Base-by-base conservation (phyloP, 805 yeast species). In the Starmerella etchellsii region DNA sequence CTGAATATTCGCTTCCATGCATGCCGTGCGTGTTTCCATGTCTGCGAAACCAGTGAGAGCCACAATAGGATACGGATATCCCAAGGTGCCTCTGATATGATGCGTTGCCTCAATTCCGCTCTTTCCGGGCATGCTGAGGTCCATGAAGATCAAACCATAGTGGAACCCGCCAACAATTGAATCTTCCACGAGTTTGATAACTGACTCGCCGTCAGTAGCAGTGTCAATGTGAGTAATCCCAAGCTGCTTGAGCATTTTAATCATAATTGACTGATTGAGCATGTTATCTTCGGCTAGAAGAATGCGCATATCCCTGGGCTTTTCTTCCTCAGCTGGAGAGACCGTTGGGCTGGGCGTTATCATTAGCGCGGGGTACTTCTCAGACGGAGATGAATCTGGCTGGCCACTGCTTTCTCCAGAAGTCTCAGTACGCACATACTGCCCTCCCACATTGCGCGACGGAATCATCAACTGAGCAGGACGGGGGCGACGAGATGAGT, bases 31-130 rank as follows among this genome's bases (percentile, higher is more conserved):
- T 52, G 88, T 87, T 37, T 85, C 76, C 49, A 81, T 82, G 60
- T 87, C 96, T 1, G 94, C 93, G 65, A 79, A 87, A 1, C 95
- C 95, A 0, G 96, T 87, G 42, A 87, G 65, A 0, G 95, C 96
- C 33, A 87, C 85, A 43, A 88, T 85, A 0, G 95, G 95, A 15
- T 71, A 71, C 1, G 61, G 60, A 55, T 73, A 85, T 4, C 70
- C 65, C 40, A 81, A 60, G 29, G 79, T 75, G n/a, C 69, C 62
- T 35, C 94, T 66, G 29, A 87, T 80, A 55, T 70, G 65, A 24
- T 55, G 52, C 3, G 62, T 53, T 13, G 62, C 61, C 5, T 53
- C 54, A 24, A 58, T 43, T 1, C 62, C 62, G 31, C 54, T 54
- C 34, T 53, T 46, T 1, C 51, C 47, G 19, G 54, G 56, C 55